Base-by-base conservation (phyloP, 495 filamentous ascomycete genomes). In the Penicillium daleae region DNA sequence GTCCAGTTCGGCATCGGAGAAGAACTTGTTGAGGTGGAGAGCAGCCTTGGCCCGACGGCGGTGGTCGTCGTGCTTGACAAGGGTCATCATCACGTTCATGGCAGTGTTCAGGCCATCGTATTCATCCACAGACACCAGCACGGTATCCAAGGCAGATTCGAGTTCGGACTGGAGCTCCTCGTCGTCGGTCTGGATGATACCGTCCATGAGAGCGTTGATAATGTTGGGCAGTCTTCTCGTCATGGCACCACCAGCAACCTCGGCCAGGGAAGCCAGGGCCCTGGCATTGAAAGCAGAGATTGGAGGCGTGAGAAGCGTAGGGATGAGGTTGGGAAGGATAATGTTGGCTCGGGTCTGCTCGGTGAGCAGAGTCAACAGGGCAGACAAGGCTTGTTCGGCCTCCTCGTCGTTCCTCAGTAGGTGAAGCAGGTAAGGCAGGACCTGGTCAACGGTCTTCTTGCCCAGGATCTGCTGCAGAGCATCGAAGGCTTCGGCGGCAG, bases 401-500 rank as follows among this genome's bases (percentile, higher is more conserved):
- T 95, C 87, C 3, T 91, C 87, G 64, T 97, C 90, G 42, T 87
- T 87, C 57, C 93, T 86, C 53, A 99, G 83, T 40, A 99, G 83
- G 66, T 86, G 93, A 65, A 99, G 86, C 33, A 99, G 88, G 76
- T 93, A 87, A 49, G 96, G 96, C 49, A 99, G 82, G 42, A 99
- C 93, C 73, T 98, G 93, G 71, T 98, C 93, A 31, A 99, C 87
- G 52, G 91, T 92, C 66, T 83, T 89, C 83, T 97, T 98, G 76
- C 95, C 95, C 72, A 98, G 80, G 52, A 96, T 90, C 68, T 92
- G 90, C 73, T 99, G 95, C 64, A 99, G 72, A 27, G 93, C 89
- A 70, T 99, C 95, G 68, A 98, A 99, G 1, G 95, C 95, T 73
- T 99, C 96, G 32, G 95, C 95, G 24, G 95, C 95, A 53, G 96